Conservation (phyloP, 2,329 filamentous ascomycete species). For the Penicillium rolfsii region DNA sequence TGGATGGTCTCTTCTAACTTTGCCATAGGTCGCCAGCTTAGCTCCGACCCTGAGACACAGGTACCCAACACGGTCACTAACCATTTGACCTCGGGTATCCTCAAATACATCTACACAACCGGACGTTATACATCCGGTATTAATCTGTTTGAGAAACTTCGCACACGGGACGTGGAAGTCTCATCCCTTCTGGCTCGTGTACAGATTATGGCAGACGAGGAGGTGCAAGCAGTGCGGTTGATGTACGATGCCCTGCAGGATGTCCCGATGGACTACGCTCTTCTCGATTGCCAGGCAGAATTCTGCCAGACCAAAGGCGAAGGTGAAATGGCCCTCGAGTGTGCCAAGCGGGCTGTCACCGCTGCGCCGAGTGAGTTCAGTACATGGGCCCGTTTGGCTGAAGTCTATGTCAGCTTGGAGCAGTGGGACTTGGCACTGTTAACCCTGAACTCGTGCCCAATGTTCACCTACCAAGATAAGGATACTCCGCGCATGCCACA, state of each 20-base stretch:
- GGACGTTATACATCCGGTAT: conserved; percentile 93
- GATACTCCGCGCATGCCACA: conserved; percentile 94
- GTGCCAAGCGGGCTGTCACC: conserved; percentile 91
- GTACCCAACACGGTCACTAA: conserved; percentile 97
- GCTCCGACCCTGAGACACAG: conserved; percentile 95
- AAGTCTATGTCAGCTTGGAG: conserved; percentile 91
- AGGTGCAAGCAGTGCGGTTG: conserved; percentile 89
- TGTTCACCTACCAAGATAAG: conserved; percentile 99
- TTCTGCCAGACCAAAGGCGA: conserved; percentile 90
- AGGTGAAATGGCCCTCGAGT: conserved; percentile 83
- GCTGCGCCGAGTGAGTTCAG: conserved; percentile 96
- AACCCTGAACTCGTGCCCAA: conserved; percentile 96
- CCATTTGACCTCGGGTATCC: conserved; percentile 87
- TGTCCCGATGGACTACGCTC: conserved; percentile 94
- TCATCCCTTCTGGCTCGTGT: conserved; percentile 90
- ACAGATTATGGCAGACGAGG: conserved; percentile 91
- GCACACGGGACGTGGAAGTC: conserved; percentile 87
- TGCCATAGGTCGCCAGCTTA: conserved; percentile 80
- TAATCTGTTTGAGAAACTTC: conserved; percentile 95
- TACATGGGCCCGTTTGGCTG: conserved; percentile 90
- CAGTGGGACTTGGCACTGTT: conserved; percentile 96
- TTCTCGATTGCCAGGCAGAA: conserved; percentile 90
- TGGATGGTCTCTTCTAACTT: neutral
- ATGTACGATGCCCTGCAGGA: conserved; percentile 87
- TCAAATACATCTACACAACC: conserved; percentile 94